Base-by-base conservation (phyloP, 805 yeast species). In the Torulaspora delbrueckii region DNA sequence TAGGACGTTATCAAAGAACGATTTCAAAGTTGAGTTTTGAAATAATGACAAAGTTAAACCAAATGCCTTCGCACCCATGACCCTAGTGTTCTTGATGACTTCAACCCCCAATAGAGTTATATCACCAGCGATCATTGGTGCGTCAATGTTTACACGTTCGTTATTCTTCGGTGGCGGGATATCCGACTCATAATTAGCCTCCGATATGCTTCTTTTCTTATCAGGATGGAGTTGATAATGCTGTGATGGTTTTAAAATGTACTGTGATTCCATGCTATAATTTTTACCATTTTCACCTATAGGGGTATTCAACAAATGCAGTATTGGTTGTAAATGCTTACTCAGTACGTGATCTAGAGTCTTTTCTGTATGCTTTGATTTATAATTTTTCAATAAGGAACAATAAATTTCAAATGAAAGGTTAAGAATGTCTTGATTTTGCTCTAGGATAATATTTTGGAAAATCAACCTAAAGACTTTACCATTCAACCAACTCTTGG, bases 71-170 rank as follows among this genome's bases (percentile, higher is more conserved):
- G 96, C 82, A 4, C 90, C 86, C 9, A 81, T 77, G 12, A 86
- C 72, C 64, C 93, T 82, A 2, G 95, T 85, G 39, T 84, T 74
- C 27, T 88, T 71, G 46, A 93, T 77, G 1, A 78, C 78, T 24
- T 86, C 90, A 38, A 74, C 66, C 0, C 96, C 96, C 27, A 93
- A 80, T 23, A 93, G 71, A 44, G 89, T 81, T 13, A 93, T 84
- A 66, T 93, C 99, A 58, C 99, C 99, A 37, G 81, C 77, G 47
- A 85, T 78, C 64, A 93, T 83, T 4, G 98, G 96, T 3, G 95
- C 85, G 67, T 93, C 99, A 48, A 93, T 90, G 61, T 91, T 89
- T 42, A 88, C 83, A 47, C 78, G 77, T 45, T 79, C 74, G 41
- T 76, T 83, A 30, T 75, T 46, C 39, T 58, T 84, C 3, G 76